A percentile compares a stretch with the other conserved stretches of the same genome.
Conservation (phyloP, 2,329 filamentous ascomycete species). For the Zalaria sp. region DNA sequence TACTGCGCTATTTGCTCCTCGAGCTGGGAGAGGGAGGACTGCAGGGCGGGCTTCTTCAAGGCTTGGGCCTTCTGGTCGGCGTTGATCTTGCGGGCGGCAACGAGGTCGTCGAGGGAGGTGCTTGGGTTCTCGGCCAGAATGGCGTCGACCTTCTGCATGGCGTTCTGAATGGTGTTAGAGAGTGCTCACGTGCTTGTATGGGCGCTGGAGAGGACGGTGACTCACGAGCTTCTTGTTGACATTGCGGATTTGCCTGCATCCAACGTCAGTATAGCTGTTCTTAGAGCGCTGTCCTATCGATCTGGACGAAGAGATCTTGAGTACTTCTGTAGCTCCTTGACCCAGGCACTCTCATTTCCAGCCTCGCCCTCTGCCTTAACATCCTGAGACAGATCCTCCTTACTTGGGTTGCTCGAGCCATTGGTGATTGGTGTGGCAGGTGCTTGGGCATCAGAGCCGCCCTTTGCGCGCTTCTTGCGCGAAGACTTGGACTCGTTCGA, state of each 20-base stretch:
- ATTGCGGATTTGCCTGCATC: slow-evolving; percentile 71
- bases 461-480: slow-evolving; percentile 39
- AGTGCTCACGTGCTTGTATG: slow-evolving; percentile 1
- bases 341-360: slow-evolving; percentile 57
- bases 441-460: slow-evolving; percentile 19
- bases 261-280: slow-evolving; percentile 7
- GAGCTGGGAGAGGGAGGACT: slow-evolving; percentile 51
- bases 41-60: slow-evolving; percentile 60
- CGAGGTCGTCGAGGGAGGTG: slow-evolving; percentile 60
- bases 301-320: slow-evolving; percentile 16
- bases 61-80: slow-evolving; percentile 64
- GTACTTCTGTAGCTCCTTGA: slow-evolving; percentile 85
- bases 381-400: slow-evolving; percentile 8
- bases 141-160: slow-evolving; percentile 57
- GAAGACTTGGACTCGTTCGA: slow-evolving; percentile 38
- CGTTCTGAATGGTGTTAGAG: slow-evolving; percentile 35
- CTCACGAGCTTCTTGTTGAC: slow-evolving; percentile 87
- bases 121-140: slow-evolving; percentile 55
- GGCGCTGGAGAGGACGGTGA: slow-evolving; percentile 9
- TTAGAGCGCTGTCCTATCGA: slow-evolving; percentile 3
- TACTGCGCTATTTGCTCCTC: slow-evolving; percentile 63
- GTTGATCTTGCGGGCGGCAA: slow-evolving; percentile 61
- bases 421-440: slow-evolving; percentile 12
- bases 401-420: not conserved
- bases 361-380: slow-evolving; percentile 43